These are phyloP conservation scores for Aphanomyces invadans DNA, from an alignment of 352 stramenopile species.

Conservation along the genomic window DNA sequence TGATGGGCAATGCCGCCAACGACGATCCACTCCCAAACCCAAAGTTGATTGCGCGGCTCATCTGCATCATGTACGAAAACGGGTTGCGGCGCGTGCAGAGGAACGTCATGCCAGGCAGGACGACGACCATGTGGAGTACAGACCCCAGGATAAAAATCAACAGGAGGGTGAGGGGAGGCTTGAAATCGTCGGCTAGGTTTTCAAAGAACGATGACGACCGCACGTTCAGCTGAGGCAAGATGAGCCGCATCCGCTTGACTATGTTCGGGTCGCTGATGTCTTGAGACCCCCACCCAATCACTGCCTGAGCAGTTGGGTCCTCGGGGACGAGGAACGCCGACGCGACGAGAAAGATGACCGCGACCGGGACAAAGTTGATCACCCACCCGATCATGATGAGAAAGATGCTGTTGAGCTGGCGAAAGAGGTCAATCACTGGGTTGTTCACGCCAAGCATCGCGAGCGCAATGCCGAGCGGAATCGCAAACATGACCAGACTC, in stretches of 20 bases:
- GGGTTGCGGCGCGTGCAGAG: constrained; percentile 27
- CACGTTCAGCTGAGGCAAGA: not conserved
- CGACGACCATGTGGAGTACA: constrained; percentile 25
- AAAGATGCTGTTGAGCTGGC: constrained; percentile 34
- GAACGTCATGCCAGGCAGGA: constrained; percentile 29
- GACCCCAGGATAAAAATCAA: constrained; percentile 21
- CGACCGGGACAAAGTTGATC: constrained; percentile 35
- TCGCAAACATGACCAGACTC: constrained; percentile 61
- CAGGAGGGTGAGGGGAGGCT: not conserved
- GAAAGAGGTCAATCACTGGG: constrained; percentile 27
- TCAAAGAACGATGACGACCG: not conserved
- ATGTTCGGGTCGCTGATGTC: not conserved
- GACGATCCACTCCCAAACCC: constrained; percentile 29
- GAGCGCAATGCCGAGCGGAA: constrained; percentile 38
- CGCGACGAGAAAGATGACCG: constrained; percentile 24
- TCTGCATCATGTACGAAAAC: constrained; percentile 28
- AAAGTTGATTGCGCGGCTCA: constrained; percentile 27
- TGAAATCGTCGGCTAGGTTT: not conserved
- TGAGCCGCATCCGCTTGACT: not conserved
- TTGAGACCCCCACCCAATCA: too few relatives aligned
- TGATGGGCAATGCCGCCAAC: constrained; percentile 27
- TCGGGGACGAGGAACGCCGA: not conserved
- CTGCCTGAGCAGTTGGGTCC: not conserved
- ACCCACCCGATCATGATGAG: constrained; percentile 37
- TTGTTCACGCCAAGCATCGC: not conserved